Conservation (phyloP, 2,329 filamentous ascomycete genomes). For the Teratosphaeria nubilosa region DNA sequence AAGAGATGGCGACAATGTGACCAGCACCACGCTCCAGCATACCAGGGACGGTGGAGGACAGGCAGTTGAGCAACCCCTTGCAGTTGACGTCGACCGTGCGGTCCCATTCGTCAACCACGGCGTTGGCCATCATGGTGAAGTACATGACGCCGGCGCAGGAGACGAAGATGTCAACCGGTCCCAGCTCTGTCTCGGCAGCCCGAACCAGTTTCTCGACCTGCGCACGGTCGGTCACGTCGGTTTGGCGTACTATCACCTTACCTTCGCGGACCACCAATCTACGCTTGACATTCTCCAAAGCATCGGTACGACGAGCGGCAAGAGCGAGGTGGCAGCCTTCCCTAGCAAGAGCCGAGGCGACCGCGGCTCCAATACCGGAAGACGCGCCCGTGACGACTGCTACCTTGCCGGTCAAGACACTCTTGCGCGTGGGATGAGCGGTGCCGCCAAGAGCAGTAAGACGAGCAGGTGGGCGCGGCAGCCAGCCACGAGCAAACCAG, state of each 20-base stretch:
- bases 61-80: constrained; percentile 67
- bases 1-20: constrained; percentile 73
- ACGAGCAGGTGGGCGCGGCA: constrained; percentile 51
- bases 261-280: constrained; percentile 47
- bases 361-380: constrained; percentile 68
- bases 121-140: constrained; percentile 77
- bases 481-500: constrained; percentile 72
- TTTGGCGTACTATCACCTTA: constrained; percentile 58
- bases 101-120: constrained; percentile 64
- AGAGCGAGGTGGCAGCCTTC: constrained; percentile 65
- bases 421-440: constrained; percentile 37
- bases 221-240: constrained; percentile 58
- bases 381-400: constrained; percentile 72
- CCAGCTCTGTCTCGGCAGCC: constrained; percentile 51
- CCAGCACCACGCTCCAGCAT: constrained; percentile 62
- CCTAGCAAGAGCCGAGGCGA: constrained; percentile 55
- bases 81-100: constrained; percentile 78
- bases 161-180: constrained; percentile 68
- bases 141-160: constrained; percentile 80
- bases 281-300: constrained; percentile 56
- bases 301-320: constrained; percentile 59
- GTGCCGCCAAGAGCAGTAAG: constrained; percentile 37
- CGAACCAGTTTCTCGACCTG: constrained; percentile 59
- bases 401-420: constrained; percentile 57
- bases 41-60: constrained; percentile 57